These are phyloP conservation scores for Macrolepiota albuminosa DNA, from an alignment of 768 basidiomycete species.

Conservation along the genomic window DNA sequence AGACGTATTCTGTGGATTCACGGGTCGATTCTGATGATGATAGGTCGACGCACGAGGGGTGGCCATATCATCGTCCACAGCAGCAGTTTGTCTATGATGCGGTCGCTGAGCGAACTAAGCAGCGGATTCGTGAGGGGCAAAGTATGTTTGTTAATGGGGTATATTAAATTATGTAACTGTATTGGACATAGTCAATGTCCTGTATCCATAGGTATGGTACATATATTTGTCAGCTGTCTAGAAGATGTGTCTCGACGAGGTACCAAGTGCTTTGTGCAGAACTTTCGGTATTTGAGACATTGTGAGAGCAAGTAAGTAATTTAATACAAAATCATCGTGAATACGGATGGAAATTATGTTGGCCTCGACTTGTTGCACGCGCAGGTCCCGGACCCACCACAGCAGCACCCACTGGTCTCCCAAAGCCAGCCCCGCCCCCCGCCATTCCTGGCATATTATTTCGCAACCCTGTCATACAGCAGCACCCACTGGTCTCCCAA, in stretches of 20 bases:
- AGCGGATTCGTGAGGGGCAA: conserved; percentile 46
- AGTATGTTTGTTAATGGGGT: conserved; percentile 39
- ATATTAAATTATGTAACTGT: conserved; percentile 28
- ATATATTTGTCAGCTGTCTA: too few species aligned
- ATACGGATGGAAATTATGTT: conserved; percentile 65
- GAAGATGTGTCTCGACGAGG: too few species aligned
- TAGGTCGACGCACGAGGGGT: conserved; percentile 18
- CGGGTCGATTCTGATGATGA: conserved; percentile 46
- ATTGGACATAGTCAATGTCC: neutral
- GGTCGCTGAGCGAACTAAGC: conserved; percentile 72
- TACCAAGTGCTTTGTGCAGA: too few species aligned
- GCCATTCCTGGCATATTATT: conserved; percentile 17
- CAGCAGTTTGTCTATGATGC: conserved; percentile 88
- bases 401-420: conserved; percentile 30
- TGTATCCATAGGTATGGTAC: too few species aligned
- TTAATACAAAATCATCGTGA: conserved; percentile 28
- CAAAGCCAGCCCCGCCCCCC: conserved; percentile 18
- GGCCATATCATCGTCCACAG: conserved; percentile 42
- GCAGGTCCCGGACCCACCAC: conserved; percentile 28
- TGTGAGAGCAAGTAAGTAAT: neutral
- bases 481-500: conserved; percentile 33
- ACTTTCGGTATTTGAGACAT: too few species aligned
- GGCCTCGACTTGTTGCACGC: conserved; percentile 46
- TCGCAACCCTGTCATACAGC: conserved; percentile 13
- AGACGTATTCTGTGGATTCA: conserved; percentile 27